A percentile compares a stretch with the other conserved stretches of the same genome.
phyloP scores from a whole-genome alignment of 768 basidiomycete species.

The Serendipita sp. region DNA sequence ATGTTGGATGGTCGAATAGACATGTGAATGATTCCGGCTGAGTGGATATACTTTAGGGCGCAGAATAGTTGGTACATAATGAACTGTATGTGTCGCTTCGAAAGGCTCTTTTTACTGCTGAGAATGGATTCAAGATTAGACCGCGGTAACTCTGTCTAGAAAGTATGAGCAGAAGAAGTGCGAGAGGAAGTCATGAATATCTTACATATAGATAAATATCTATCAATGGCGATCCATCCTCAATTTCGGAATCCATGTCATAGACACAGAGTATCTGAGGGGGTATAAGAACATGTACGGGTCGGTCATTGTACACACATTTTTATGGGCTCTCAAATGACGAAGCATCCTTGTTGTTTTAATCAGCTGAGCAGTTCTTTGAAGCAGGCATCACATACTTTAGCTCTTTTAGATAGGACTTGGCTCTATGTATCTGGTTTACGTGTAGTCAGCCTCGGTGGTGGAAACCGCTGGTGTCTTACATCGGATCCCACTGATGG shows the following conservation, averaged over 20 bases:
- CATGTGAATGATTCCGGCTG: constrained; percentile 1
- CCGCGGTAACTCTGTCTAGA: not conserved
- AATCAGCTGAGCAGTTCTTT: not conserved
- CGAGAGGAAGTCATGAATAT: not conserved
- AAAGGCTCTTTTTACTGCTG: not conserved
- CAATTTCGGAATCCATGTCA: not conserved
- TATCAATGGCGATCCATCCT: not conserved
- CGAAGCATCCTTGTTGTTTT: not conserved
- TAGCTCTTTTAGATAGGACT: not conserved
- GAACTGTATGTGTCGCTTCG: not conserved
- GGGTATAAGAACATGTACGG: not conserved
- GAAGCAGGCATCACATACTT: not conserved
- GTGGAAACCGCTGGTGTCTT: not conserved
- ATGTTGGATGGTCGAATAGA: not conserved
- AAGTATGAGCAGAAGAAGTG: not conserved
- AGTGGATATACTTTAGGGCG: not conserved
- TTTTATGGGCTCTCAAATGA: not conserved
- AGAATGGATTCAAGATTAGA: not conserved
- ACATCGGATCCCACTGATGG: not conserved
- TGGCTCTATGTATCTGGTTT: not conserved
- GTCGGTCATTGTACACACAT: not conserved
- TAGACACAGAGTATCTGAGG: not conserved
- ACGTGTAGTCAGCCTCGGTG: not conserved
- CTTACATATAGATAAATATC: constrained; percentile 5
- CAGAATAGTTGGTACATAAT: not conserved